Base-by-base conservation (phyloP, 148 eudicot genomes). In the Gaultheria prostrata region DNA sequence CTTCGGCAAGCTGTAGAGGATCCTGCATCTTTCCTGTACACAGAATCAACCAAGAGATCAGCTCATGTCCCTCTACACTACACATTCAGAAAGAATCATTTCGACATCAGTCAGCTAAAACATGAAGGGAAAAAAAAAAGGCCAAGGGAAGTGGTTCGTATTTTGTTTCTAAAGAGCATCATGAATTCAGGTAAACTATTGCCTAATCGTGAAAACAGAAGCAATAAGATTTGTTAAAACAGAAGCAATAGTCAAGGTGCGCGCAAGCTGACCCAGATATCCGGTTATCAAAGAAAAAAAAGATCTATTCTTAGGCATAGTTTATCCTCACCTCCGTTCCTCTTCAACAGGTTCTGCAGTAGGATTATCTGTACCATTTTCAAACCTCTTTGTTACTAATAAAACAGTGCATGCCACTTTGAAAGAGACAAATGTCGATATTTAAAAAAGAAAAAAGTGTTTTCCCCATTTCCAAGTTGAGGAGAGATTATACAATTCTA, bases 11-110 rank as follows among this genome's bases (percentile, higher is more conserved):
- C 81, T 82, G 59, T 79, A 96, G 85, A 83, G 93, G 93, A 77
- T 92, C 94, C 87, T 91, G 93, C 90, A 91, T 92, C 85, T 94
- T 92, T 71, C 97, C 99, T 94, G 92, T 89, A 54, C 83, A 78
- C 28, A 57, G 30, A 67, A 75, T 33, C 48, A 79, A 20, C 56
- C 28, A 61, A 86, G 6, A 51, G 4, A 20, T 8, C 13, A 14
- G 18, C 46, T 9, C 26, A 45, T 3, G 9, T 61, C n/a, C 56
- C 12, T 13, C 28, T 33, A 45, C 61, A 75, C 8, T 21, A 39
- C 51, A 61, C 6, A 3, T 33, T 28, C 21, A 11, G 0, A 4
- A 75, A 12, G 35, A 50, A 61, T 30, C 50, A 28, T 18, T 33
- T 39, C 8, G 59, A 61, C 14, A 59, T 46, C 43, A 53, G 67